phyloP scores from a whole-genome alignment of 352 stramenopile species.

The Phytopythium cucurbitacearum region DNA sequence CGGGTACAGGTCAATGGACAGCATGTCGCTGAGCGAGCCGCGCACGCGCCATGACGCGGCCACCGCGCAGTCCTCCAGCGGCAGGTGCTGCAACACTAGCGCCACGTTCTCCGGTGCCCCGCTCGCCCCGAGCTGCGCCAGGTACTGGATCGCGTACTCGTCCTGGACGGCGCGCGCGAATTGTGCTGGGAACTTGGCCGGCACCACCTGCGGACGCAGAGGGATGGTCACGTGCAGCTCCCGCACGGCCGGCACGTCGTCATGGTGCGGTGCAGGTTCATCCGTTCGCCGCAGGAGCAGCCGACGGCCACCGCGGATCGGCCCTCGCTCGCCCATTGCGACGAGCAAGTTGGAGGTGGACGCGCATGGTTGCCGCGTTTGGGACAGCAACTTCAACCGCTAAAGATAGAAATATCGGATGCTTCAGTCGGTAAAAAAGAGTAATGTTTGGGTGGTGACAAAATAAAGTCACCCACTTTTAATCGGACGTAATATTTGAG shows the following conservation, averaged over 20 bases:
- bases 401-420: too few species aligned
- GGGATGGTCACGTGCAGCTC: conserved; percentile 50
- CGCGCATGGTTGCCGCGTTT: too few species aligned
- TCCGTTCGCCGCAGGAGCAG: too few species aligned
- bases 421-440: too few species aligned
- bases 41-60: conserved; percentile 53
- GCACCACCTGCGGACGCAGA: conserved; percentile 39
- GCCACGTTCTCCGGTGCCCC: conserved; percentile 54
- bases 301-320: too few species aligned
- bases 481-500: too few species aligned
- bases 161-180: conserved; percentile 48
- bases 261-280: not conserved
- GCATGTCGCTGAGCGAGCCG: conserved; percentile 41
- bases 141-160: conserved; percentile 72
- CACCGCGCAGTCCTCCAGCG: conserved; percentile 58
- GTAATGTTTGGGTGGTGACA: too few species aligned
- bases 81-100: conserved; percentile 54
- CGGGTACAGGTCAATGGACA: conserved; percentile 53
- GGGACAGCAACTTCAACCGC: too few species aligned
- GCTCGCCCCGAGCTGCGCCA: conserved; percentile 50
- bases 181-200: conserved; percentile 27
- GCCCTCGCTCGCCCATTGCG: too few species aligned
- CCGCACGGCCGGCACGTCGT: conserved; percentile 33
- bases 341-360: too few species aligned
- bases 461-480: too few species aligned